A percentile compares a stretch with the other conserved stretches of the same genome.
Evolutionary conservation across 116 monocot genomes (phyloP).

Genomic region (Posidonia oceanica): DNA sequence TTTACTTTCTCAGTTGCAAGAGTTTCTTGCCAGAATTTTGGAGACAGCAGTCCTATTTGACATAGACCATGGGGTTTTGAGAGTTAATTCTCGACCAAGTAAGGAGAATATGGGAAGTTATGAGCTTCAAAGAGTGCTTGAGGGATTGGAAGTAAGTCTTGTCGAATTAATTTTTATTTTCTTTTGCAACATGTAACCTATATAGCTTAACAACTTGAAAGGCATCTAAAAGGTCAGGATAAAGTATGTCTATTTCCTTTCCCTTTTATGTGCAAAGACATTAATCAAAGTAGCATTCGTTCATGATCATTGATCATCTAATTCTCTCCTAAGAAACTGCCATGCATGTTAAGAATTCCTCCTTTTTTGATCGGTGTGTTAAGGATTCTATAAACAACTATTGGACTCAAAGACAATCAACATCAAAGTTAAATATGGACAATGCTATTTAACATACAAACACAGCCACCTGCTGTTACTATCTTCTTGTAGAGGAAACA

Average conservation of each 20-base stretch:
- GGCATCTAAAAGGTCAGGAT: too few relatives aligned
- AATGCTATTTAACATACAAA: neutral
- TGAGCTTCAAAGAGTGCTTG: constrained; percentile 40
- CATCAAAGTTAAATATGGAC: too few relatives aligned
- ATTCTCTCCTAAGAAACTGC: too few relatives aligned
- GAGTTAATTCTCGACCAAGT: constrained; percentile 23
- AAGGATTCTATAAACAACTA: neutral
- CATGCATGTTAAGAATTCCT: neutral
- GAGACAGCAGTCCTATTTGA: constrained; percentile 48
- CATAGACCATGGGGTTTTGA: constrained; percentile 27
- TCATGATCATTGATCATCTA: too few relatives aligned
- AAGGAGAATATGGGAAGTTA: constrained; percentile 7
- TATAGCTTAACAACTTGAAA: neutral
- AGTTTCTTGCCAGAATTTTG: constrained; percentile 36
- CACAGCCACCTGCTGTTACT: neutral
- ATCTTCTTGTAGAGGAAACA: too few relatives aligned
- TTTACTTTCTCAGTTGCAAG: constrained; percentile 46
- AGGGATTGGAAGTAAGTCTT: constrained; percentile 65
- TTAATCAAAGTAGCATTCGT: too few relatives aligned
- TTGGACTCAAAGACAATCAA: neutral
- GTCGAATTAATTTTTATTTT: too few relatives aligned
- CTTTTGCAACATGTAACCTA: too few relatives aligned
- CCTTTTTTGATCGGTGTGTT: neutral
- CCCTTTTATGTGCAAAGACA: too few relatives aligned
- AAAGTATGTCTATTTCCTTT: too few relatives aligned